Conservation (phyloP, 208 protist genomes). For the Herpetomonas tarakana region DNA sequence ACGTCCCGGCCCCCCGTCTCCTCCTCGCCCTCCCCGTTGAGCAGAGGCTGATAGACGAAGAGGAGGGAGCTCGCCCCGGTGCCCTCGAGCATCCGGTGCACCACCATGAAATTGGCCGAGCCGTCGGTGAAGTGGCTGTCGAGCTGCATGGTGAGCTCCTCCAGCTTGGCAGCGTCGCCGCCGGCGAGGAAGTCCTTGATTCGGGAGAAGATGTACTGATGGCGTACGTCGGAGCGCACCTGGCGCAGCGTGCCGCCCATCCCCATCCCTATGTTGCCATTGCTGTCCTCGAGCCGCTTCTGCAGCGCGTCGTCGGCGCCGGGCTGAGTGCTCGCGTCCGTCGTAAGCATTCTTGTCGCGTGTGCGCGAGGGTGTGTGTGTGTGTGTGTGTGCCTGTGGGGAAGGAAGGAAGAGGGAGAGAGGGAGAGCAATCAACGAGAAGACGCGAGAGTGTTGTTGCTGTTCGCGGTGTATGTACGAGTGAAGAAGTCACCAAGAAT, state of each 20-base stretch:
- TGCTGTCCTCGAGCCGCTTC: constrained; percentile 1
- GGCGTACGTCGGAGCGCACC: constrained; percentile 71
- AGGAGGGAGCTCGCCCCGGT: constrained; percentile 70
- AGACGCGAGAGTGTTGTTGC: constrained; percentile 12
- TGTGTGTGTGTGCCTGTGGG: not conserved
- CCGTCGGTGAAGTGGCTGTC: constrained; percentile 79
- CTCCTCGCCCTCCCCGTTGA: constrained; percentile 6
- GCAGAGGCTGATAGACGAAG: constrained; percentile 79
- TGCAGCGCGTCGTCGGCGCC: not conserved
- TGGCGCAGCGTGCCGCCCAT: constrained; percentile 13
- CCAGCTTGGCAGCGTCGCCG: constrained; percentile 52
- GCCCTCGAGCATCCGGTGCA: constrained; percentile 85
- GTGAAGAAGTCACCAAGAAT: too few relatives aligned
- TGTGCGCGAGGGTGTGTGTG: constrained; percentile 2
- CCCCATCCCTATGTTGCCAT: not conserved
- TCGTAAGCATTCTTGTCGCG: constrained; percentile 4
- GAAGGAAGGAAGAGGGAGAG: not conserved
- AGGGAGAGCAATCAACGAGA: constrained; percentile 12
- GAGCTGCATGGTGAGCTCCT: constrained; percentile 67
- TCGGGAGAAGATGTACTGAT: constrained; percentile 86
- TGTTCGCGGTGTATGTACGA: too few relatives aligned
- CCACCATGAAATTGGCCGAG: constrained; percentile 80
- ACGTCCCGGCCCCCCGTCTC: constrained; percentile 40
- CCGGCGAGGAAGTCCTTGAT: constrained; percentile 86
- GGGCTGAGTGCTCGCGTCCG: constrained; percentile 3